Conservation (phyloP, 257 asterid genomes). For the Solanum appendiculatum region DNA sequence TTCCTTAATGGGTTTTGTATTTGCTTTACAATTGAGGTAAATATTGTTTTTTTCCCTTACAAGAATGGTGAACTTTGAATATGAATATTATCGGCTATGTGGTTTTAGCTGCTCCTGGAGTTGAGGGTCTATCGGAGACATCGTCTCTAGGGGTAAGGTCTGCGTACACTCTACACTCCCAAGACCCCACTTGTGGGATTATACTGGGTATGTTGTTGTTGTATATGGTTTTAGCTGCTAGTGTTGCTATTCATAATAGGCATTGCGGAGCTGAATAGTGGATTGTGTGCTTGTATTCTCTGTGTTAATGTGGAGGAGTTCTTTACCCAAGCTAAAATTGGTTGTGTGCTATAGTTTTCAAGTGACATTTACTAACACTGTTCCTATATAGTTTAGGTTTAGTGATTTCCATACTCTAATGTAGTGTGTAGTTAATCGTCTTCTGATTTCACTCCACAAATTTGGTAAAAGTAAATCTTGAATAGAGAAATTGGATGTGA, state of each 20-base stretch:
- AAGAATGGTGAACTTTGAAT: not conserved
- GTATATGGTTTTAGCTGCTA: not conserved
- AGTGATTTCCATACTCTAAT: not conserved
- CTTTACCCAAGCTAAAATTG: too few relatives aligned
- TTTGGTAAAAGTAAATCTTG: not conserved
- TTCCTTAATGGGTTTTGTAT: not conserved
- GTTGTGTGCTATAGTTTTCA: not conserved
- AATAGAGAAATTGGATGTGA: not conserved
- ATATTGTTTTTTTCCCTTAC: not conserved
- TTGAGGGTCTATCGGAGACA: not conserved
- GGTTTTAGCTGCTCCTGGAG: not conserved
- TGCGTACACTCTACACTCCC: not conserved
- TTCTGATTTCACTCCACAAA: not conserved
- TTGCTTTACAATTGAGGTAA: not conserved
- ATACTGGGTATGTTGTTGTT: not conserved
- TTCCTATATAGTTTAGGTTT: not conserved
- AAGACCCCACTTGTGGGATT: not conserved
- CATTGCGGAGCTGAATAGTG: not conserved
- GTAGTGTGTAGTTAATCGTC: not conserved
- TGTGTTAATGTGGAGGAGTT: not conserved
- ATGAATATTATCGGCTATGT: not conserved
- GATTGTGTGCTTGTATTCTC: not conserved
- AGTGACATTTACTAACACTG: not conserved
- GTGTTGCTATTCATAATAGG: not conserved
- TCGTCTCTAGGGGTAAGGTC: not conserved